phyloP scores from a whole-genome alignment of 768 basidiomycete species.

The Xanthoconium stramineum region DNA sequence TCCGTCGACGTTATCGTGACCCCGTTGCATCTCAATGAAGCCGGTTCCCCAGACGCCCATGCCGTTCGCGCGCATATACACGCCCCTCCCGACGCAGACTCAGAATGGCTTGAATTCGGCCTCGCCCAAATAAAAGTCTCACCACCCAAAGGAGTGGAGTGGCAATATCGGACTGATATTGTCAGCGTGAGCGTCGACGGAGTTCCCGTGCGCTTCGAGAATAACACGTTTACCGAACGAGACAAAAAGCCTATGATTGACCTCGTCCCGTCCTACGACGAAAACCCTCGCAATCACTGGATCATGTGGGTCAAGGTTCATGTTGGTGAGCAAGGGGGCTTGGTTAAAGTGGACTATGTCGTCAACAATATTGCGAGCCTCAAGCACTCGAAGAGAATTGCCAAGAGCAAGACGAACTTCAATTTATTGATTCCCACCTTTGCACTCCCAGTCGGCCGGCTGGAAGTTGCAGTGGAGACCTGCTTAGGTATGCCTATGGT shows the following conservation, averaged over 20 bases:
- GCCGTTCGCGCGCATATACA: slow-evolving; percentile 57
- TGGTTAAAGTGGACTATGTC: slow-evolving; percentile 63
- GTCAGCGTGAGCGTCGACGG: slow-evolving; percentile 62
- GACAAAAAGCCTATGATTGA: slow-evolving; percentile 33
- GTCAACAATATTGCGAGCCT: slow-evolving; percentile 36
- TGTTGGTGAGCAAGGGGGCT: slow-evolving; percentile 47
- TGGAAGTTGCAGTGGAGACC: slow-evolving; percentile 59
- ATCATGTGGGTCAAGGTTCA: slow-evolving; percentile 62
- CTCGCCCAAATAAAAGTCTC: slow-evolving; percentile 44
- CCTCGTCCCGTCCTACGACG: slow-evolving; percentile 45
- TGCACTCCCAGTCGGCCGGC: slow-evolving; percentile 58
- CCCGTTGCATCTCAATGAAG: slow-evolving; percentile 35
- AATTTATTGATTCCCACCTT: slow-evolving; percentile 70
- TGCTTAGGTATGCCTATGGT: slow-evolving; percentile 45
- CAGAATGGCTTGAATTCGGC: slow-evolving; percentile 78
- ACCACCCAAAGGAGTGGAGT: slow-evolving; percentile 13
- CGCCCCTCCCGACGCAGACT: slow-evolving; percentile 54
- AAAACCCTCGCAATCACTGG: slow-evolving; percentile 57
- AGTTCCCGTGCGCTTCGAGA: slow-evolving; percentile 60
- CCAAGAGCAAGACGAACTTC: slow-evolving; percentile 30
- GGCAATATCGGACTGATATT: slow-evolving; percentile 44
- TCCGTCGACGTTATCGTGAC: slow-evolving; percentile 54
- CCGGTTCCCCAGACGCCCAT: slow-evolving; percentile 43
- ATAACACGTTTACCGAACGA: slow-evolving; percentile 38
- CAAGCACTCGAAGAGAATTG: slow-evolving; percentile 33